These are phyloP conservation scores for Pseudonitzschia delicatissima DNA, from an alignment of 108 stramenopile genomes.

Conservation along the genomic window DNA sequence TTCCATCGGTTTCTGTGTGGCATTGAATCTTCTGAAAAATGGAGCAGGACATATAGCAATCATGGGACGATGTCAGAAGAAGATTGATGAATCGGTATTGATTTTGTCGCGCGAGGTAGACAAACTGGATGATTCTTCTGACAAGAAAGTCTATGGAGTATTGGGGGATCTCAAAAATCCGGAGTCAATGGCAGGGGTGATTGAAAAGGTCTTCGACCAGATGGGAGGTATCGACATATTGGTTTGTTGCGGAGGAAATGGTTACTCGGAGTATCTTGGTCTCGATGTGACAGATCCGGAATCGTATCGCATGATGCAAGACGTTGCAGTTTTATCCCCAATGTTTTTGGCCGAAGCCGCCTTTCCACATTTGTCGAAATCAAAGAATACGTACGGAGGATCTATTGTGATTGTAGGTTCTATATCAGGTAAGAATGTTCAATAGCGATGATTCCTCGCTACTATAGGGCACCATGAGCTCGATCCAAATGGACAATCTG, in stretches of 20 bases:
- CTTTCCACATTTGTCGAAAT: background rate
- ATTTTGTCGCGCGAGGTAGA: background rate
- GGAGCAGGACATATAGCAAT: slow-evolving; percentile 14
- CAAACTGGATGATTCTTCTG: background rate
- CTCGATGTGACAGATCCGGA: slow-evolving; percentile 7
- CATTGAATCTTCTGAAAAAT: slow-evolving; percentile 7
- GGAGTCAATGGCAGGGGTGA: slow-evolving; percentile 16
- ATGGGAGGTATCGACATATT: slow-evolving; percentile 20
- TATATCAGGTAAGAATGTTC: background rate
- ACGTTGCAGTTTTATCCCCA: slow-evolving; percentile 24
- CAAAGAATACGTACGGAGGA: slow-evolving; percentile 1
- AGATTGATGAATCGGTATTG: background rate
- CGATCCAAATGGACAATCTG: too few species aligned
- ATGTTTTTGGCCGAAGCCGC: slow-evolving; percentile 14
- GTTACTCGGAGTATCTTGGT: slow-evolving; percentile 21
- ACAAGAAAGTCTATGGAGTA: background rate
- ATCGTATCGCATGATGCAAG: slow-evolving; percentile 23
- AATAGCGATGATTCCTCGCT: too few species aligned
- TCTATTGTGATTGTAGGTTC: slow-evolving; percentile 20
- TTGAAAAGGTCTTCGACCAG: background rate
- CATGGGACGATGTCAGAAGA: slow-evolving; percentile 9
- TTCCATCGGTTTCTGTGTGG: slow-evolving; percentile 16
- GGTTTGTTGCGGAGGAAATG: slow-evolving; percentile 19
- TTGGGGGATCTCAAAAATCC: slow-evolving; percentile 18
- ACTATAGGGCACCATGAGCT: too few species aligned